Conservation (phyloP, 2,329 filamentous ascomycete species). For the Colletotrichum orchidophilum region DNA sequence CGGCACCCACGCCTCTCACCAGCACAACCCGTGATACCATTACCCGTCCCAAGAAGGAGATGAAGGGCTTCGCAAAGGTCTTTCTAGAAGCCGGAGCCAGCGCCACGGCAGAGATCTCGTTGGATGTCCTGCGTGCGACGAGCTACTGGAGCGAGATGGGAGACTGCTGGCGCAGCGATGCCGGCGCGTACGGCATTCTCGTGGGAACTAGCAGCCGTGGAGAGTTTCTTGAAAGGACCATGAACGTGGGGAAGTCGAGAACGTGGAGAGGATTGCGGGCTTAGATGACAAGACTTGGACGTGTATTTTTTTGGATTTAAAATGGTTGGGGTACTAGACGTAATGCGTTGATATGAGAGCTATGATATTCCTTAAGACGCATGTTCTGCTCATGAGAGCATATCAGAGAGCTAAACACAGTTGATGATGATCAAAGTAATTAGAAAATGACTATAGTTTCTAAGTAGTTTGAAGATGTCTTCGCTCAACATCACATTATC, state of each 20-base stretch:
- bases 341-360: background rate
- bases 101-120: slow-evolving; percentile 39
- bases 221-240: slow-evolving; percentile 32
- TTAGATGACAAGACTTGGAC: background rate
- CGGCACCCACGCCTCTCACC: slow-evolving; percentile 35
- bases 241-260: slow-evolving; percentile 30
- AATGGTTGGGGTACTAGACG: background rate
- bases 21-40: slow-evolving; percentile 35
- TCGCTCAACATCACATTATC: background rate
- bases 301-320: background rate
- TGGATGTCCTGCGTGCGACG: slow-evolving; percentile 46
- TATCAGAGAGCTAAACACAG: too few relatives aligned
- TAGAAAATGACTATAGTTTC: background rate
- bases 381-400: background rate
- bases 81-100: slow-evolving; percentile 47
- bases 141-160: slow-evolving; percentile 53
- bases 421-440: background rate
- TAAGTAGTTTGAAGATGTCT: background rate
- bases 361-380: background rate
- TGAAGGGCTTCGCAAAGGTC: slow-evolving; percentile 56
- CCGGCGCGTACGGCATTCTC: slow-evolving; percentile 48
- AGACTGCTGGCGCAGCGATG: slow-evolving; percentile 48
- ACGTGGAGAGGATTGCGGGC: slow-evolving; percentile 28
- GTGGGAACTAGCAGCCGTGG: slow-evolving; percentile 45
- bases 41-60: slow-evolving; percentile 50